Conservation (phyloP, 1,284 basidiomycete species). For the Marasmius fiardii region DNA sequence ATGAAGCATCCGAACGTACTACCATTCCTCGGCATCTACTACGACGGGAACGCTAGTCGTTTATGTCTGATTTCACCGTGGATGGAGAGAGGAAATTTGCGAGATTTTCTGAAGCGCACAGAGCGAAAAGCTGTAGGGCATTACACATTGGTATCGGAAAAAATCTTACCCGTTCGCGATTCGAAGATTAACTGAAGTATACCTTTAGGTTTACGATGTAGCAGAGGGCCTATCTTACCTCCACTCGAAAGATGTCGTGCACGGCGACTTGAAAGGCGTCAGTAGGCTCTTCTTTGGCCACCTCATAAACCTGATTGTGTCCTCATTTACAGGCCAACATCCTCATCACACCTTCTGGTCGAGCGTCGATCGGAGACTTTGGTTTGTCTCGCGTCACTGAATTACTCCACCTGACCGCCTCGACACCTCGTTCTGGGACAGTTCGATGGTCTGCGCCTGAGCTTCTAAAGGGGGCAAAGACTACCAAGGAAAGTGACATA, state of each 20-base stretch:
- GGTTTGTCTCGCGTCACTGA: background rate
- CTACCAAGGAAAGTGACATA: background rate
- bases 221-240: background rate
- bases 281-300: no score
- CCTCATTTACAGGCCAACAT: background rate
- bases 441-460: background rate
- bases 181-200: no score
- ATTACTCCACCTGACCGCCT: background rate
- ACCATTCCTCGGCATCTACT: conserved; percentile 3
- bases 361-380: background rate
- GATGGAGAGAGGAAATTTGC: conserved; percentile 5
- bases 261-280: background rate
- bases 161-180: no score
- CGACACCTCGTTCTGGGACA: background rate
- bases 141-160: background rate
- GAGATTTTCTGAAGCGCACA: background rate
- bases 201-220: background rate
- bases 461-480: no score
- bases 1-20: conserved; percentile 5
- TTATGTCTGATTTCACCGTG: conserved; percentile 9
- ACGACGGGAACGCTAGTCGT: conserved; percentile 6
- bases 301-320: background rate
- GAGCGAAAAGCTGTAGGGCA: no score
- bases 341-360: background rate
- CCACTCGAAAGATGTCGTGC: background rate